These are phyloP conservation scores for Hibiscus trionum DNA, from an alignment of 345 rosid species.

Conservation along the genomic window DNA sequence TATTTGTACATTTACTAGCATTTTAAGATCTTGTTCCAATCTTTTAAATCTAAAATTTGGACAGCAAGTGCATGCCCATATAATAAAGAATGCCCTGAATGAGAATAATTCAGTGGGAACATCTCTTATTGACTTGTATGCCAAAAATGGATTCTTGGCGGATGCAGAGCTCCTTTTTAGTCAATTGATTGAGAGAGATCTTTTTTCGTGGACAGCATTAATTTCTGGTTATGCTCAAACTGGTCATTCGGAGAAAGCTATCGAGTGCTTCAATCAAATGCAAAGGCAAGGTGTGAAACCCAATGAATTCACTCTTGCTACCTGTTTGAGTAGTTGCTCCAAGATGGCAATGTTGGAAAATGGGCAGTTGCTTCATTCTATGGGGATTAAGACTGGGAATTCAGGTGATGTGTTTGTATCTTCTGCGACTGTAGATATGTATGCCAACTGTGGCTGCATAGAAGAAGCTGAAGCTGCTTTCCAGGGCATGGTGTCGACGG, in stretches of 20 bases:
- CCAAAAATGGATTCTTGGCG: slow-evolving; percentile 28
- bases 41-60: slow-evolving; percentile 25
- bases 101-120: slow-evolving; percentile 27
- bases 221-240: slow-evolving; percentile 29
- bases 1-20: slow-evolving; percentile 20
- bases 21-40: slow-evolving; percentile 30
- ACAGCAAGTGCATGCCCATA: slow-evolving; percentile 33
- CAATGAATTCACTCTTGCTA: slow-evolving; percentile 35
- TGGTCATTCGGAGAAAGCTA: slow-evolving; percentile 23
- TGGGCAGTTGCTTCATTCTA: slow-evolving; percentile 33
- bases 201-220: slow-evolving; percentile 26
- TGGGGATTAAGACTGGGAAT: slow-evolving; percentile 28
- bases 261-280: slow-evolving; percentile 27
- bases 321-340: slow-evolving; percentile 36
- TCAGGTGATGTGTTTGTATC: slow-evolving; percentile 19
- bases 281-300: slow-evolving; percentile 29
- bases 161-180: slow-evolving; percentile 25
- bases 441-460: slow-evolving; percentile 33
- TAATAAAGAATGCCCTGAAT: slow-evolving; percentile 26
- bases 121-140: slow-evolving; percentile 37
- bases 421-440: slow-evolving; percentile 31
- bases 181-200: slow-evolving; percentile 22
- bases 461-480: slow-evolving; percentile 35
- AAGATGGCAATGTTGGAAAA: slow-evolving; percentile 20
- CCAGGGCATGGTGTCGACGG: slow-evolving; percentile 18